Evolutionary conservation across 129 eudicot species (phyloP).

Genomic region (Glebionis coronaria): DNA sequence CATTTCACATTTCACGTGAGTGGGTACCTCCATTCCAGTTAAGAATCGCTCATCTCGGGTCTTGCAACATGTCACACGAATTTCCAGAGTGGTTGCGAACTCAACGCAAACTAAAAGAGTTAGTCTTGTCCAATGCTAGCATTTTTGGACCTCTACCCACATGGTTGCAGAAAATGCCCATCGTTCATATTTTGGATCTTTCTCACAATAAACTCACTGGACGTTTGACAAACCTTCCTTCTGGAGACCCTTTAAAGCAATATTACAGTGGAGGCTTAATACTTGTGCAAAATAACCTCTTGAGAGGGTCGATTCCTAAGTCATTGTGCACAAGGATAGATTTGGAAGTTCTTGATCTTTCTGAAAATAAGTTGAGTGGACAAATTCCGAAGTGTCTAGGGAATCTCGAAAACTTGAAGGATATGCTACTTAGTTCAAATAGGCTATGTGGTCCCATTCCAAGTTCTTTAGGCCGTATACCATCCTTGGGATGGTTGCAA

Average conservation of each 20-base stretch:
- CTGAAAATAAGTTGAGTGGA: conserved; percentile 18
- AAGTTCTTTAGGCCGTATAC: too few relatives aligned
- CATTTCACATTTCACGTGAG: background rate
- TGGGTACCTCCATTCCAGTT: conserved; percentile 20
- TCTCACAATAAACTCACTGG: conserved; percentile 21
- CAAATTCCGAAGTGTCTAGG: background rate
- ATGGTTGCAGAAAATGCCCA: background rate
- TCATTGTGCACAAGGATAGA: conserved; percentile 11
- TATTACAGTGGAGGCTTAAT: too few relatives aligned
- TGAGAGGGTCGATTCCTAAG: conserved; percentile 6
- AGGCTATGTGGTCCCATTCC: background rate
- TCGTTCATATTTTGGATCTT: conserved; percentile 10
- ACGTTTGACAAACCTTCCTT: conserved; percentile 6
- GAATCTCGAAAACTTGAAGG: background rate
- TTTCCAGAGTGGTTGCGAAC: conserved; percentile 34
- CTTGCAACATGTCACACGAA: background rate
- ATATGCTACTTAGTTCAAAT: background rate
- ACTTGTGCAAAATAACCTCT: conserved; percentile 12
- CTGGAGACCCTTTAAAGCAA: background rate
- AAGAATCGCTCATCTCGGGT: background rate
- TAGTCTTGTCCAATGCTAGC: conserved; percentile 18
- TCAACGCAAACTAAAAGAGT: background rate
- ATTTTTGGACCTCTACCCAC: conserved; percentile 19
- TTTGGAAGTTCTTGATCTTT: conserved; percentile 16
- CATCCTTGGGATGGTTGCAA: too few relatives aligned